These are phyloP conservation scores for Ustilago sp. DNA, from an alignment of 1,284 basidiomycete species.

Conservation along the genomic window DNA sequence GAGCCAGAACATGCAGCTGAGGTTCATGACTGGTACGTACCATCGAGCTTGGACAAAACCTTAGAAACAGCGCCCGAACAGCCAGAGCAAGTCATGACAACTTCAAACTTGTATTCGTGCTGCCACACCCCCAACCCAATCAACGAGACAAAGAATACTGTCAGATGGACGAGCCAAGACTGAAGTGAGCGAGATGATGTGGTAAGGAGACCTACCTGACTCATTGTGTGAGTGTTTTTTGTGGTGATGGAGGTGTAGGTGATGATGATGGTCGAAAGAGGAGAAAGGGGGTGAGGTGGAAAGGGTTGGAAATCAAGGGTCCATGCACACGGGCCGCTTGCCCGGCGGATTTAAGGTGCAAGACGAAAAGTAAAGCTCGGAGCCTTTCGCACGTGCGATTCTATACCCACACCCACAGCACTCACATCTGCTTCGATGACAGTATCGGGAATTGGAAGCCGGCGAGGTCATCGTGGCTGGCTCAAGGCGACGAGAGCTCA, in stretches of 20 bases:
- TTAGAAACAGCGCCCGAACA: constrained; percentile 83
- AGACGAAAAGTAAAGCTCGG: constrained; percentile 2
- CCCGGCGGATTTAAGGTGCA: not conserved
- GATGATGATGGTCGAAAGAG: constrained; percentile 7
- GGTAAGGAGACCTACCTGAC: constrained; percentile 10
- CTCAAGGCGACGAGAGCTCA: no score
- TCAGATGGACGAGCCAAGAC: not conserved
- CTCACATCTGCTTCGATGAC: no score
- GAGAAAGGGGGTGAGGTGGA: not conserved
- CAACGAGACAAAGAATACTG: not conserved
- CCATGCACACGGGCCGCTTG: constrained; percentile 2
- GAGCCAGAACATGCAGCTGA: no score
- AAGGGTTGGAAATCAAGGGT: constrained; percentile 14
- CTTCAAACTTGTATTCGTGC: constrained; percentile 75
- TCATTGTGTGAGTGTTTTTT: constrained; percentile 1
- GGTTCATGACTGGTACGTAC: constrained; percentile 69
- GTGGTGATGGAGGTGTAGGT: not conserved
- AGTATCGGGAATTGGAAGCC: no score
- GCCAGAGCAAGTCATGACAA: constrained; percentile 84
- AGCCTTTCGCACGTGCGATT: constrained; percentile 9
- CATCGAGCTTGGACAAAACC: constrained; percentile 78
- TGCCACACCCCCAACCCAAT: not conserved
- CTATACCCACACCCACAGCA: no score
- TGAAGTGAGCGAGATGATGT: not conserved
- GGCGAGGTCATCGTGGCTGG: no score